phyloP scores from a whole-genome alignment of 164 flowering plant genomes.

The Protea cynaroides region DNA sequence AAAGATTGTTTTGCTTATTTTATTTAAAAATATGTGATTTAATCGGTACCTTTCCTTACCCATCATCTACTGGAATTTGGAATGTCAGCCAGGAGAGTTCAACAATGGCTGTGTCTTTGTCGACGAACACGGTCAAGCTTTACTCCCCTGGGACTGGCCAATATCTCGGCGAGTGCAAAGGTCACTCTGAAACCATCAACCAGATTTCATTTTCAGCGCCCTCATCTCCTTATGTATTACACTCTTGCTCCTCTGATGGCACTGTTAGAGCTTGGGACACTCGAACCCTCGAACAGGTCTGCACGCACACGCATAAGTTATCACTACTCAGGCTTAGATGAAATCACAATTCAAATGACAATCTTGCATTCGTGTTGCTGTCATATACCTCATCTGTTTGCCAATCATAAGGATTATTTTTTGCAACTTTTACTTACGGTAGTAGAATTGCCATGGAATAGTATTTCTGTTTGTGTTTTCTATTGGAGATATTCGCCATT shows the following conservation, averaged over 20 bases:
- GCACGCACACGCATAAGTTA: too few relatives aligned
- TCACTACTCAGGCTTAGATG: too few relatives aligned
- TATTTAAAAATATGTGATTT: too few relatives aligned
- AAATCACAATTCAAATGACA: too few relatives aligned
- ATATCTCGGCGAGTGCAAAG: conserved; percentile 74
- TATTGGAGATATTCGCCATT: too few relatives aligned
- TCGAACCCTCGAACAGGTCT: conserved; percentile 63
- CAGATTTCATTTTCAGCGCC: conserved; percentile 56
- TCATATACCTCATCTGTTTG: too few relatives aligned
- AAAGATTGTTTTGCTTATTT: not conserved
- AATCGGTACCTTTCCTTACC: conserved; percentile 1
- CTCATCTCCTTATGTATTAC: conserved; percentile 44
- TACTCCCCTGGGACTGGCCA: conserved; percentile 83
- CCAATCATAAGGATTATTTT: too few relatives aligned
- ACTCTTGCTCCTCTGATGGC: conserved; percentile 86
- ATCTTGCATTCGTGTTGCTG: too few relatives aligned
- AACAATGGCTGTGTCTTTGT: conserved; percentile 79
- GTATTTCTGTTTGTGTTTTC: too few relatives aligned
- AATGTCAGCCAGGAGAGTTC: conserved; percentile 69
- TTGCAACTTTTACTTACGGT: too few relatives aligned
- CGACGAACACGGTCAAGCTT: conserved; percentile 70
- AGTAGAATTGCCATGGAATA: too few relatives aligned
- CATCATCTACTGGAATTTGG: too few relatives aligned
- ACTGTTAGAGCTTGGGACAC: conserved; percentile 88
- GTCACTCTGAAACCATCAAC: conserved; percentile 67